Evolutionary conservation across 176 grass and related monocot species (phyloP).

Genomic region (Oryza meyeriana): DNA sequence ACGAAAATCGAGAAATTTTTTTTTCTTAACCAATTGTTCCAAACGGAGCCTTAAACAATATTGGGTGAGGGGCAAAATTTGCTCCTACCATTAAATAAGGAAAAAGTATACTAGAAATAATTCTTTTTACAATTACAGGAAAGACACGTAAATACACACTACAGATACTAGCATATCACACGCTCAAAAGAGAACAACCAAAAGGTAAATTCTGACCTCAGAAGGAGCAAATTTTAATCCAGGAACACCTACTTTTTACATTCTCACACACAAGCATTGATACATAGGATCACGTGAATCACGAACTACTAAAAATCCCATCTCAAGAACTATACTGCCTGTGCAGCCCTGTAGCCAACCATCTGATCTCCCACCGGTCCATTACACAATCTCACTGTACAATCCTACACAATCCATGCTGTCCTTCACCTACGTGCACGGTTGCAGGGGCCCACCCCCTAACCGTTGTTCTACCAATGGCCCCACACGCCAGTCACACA

Average conservation of each 20-base stretch:
- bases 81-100: too few species aligned
- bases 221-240: neutral
- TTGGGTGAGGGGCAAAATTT: too few species aligned
- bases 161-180: too few species aligned
- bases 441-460: neutral
- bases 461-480: neutral
- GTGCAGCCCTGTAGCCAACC: neutral
- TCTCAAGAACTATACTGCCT: neutral
- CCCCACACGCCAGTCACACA: neutral
- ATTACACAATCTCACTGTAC: neutral
- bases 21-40: too few species aligned
- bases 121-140: too few species aligned
- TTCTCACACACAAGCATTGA: neutral
- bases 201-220: too few species aligned
- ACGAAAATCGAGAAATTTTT: too few species aligned
- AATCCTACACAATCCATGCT: neutral
- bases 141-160: too few species aligned
- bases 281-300: neutral
- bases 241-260: neutral
- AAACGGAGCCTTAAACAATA: too few species aligned
- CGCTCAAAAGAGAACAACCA: too few species aligned
- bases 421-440: neutral
- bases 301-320: neutral
- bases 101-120: too few species aligned
- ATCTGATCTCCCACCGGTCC: neutral